phyloP scores from a whole-genome alignment of 805 yeast genomes.

The Zygotorulaspora florentina region DNA sequence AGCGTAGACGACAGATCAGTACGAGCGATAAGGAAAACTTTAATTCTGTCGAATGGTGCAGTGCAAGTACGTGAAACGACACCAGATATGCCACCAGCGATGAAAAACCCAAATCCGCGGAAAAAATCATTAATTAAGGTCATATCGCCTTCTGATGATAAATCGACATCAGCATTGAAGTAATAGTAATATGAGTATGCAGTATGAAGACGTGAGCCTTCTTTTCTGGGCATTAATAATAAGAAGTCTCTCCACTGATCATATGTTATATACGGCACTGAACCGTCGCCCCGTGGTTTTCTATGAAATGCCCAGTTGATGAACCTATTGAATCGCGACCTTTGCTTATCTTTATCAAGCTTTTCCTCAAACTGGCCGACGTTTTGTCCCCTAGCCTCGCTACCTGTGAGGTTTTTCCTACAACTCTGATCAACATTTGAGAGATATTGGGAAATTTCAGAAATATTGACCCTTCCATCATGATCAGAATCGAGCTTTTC shows the following conservation, averaged over 20 bases:
- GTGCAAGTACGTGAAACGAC: constrained; percentile 94
- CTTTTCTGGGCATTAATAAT: constrained; percentile 72
- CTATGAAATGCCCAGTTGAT: constrained; percentile 31
- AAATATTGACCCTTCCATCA: constrained; percentile 64
- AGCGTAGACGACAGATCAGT: constrained; percentile 73
- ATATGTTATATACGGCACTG: constrained; percentile 63
- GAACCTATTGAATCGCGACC: constrained; percentile 21
- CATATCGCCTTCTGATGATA: constrained; percentile 90
- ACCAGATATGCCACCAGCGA: constrained; percentile 95
- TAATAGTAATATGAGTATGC: constrained; percentile 62
- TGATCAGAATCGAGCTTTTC: constrained; percentile 61
- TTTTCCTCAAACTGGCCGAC: constrained; percentile 3
- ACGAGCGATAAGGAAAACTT: constrained; percentile 89
- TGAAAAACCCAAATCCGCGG: constrained; percentile 83
- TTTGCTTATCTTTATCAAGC: constrained; percentile 4
- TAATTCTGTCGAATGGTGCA: constrained; percentile 93
- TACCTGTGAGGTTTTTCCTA: constrained; percentile 1
- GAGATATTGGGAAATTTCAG: constrained; percentile 66
- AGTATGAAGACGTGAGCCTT: constrained; percentile 72
- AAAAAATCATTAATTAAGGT: constrained; percentile 73
- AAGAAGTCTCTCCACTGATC: constrained; percentile 85
- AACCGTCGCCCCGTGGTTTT: constrained; percentile 23
- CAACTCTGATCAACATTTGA: constrained; percentile 41
- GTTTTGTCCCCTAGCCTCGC: constrained; percentile 3
- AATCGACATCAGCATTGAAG: constrained; percentile 71